Conservation (phyloP, 1,139 yeast species). For the Sugiyamaella neomexicana region DNA sequence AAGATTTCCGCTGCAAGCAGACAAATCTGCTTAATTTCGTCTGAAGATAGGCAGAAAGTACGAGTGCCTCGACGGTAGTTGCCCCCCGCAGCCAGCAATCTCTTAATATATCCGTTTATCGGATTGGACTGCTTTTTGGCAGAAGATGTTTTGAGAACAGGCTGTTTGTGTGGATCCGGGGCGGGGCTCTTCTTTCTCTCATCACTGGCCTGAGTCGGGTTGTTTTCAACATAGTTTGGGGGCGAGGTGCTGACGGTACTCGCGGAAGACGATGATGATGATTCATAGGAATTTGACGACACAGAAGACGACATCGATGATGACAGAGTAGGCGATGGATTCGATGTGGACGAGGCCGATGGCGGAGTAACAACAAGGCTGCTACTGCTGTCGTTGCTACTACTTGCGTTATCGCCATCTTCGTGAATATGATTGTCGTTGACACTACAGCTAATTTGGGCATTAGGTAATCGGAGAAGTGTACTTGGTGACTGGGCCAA, state of each 20-base stretch:
- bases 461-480: not conserved
- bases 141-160: conserved; percentile 9
- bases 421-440: not conserved
- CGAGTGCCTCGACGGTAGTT: conserved; percentile 4
- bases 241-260: conserved; percentile 18
- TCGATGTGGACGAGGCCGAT: not conserved
- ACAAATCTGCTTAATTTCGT: conserved; percentile 66
- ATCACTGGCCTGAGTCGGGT: too few species aligned
- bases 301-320: conserved; percentile 20
- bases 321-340: conserved; percentile 16
- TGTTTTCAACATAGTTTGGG: conserved; percentile 1
- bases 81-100: conserved; percentile 9
- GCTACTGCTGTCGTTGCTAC: not conserved
- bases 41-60: conserved; percentile 42
- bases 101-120: conserved; percentile 16
- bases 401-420: not conserved
- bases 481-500: conserved; percentile 2
- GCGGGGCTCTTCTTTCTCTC: too few species aligned
- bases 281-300: conserved; percentile 19
- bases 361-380: not conserved
- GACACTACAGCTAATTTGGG: not conserved
- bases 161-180: not conserved
- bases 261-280: conserved; percentile 22
- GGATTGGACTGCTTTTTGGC: conserved; percentile 5
- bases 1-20: conserved; percentile 68